phyloP scores from a whole-genome alignment of 257 asterid species.

The Jacaranda mimosifolia region DNA sequence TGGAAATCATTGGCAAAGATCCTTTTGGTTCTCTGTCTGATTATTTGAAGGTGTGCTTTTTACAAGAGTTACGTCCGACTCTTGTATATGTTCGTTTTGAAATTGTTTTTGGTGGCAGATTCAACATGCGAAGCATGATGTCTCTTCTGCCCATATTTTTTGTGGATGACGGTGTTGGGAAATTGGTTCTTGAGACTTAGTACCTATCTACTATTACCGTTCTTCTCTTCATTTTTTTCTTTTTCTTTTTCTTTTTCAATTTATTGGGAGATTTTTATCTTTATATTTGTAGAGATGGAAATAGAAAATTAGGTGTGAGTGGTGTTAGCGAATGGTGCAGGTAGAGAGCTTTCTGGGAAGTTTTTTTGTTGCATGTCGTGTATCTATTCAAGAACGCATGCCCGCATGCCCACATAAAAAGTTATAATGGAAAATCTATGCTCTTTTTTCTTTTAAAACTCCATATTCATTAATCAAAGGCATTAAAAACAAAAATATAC shows the following conservation, averaged over 20 bases:
- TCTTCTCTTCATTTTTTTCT: background rate
- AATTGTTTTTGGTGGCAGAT: conserved; percentile 29
- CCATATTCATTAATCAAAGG: too few species aligned
- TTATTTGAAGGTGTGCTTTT: background rate
- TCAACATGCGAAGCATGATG: conserved; percentile 17
- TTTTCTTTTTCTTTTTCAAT: background rate
- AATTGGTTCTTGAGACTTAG: background rate
- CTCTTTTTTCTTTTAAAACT: background rate
- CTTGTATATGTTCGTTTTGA: conserved; percentile 22
- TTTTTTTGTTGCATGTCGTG: conserved; percentile 13
- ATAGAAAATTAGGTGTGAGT: conserved; percentile 9
- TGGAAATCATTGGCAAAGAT: conserved; percentile 3
- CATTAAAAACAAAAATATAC: too few species aligned
- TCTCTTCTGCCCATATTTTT: background rate
- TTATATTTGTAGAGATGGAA: conserved; percentile 3
- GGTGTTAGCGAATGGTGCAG: conserved; percentile 6
- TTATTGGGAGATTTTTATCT: background rate
- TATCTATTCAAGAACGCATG: background rate
- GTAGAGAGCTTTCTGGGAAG: background rate
- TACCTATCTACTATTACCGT: background rate
- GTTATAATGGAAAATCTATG: background rate
- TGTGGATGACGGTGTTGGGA: background rate
- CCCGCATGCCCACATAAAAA: background rate
- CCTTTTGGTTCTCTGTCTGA: background rate
- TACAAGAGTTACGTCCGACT: conserved; percentile 10